These are phyloP conservation scores for Lachnellula willkommii DNA, from an alignment of 2,329 filamentous ascomycete genomes.

Conservation along the genomic window DNA sequence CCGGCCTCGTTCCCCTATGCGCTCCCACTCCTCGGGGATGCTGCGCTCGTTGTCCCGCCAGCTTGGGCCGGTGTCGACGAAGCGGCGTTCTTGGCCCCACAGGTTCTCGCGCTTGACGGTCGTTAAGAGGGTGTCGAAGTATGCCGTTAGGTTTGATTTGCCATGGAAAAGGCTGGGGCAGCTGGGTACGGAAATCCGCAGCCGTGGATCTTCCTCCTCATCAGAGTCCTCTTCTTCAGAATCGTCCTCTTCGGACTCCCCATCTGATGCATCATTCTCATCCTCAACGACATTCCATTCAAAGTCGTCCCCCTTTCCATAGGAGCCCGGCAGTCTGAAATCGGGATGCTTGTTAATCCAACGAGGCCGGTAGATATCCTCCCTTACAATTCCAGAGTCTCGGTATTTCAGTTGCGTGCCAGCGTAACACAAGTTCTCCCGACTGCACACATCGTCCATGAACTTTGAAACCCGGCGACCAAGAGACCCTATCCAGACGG, in stretches of 20 bases:
- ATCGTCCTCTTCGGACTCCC: background rate
- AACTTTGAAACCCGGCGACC: background rate
- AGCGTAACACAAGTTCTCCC: background rate
- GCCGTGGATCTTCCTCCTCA: background rate
- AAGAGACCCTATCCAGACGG: background rate
- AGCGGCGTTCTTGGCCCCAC: too few relatives aligned
- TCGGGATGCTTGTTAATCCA: background rate
- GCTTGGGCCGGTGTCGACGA: too few relatives aligned
- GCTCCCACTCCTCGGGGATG: too few relatives aligned
- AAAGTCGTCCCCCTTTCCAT: background rate
- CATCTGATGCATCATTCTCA: background rate
- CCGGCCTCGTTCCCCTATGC: too few relatives aligned
- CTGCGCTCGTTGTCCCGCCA: too few relatives aligned
- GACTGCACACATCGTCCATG: background rate
- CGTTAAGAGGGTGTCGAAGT: too few relatives aligned
- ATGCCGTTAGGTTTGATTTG: background rate
- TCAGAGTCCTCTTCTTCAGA: too few relatives aligned
- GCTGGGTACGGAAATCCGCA: background rate
- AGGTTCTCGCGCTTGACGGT: too few relatives aligned
- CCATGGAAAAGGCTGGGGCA: background rate
- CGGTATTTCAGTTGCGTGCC: background rate
- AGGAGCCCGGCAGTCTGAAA: background rate
- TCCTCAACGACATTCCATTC: background rate
- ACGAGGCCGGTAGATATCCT: background rate
- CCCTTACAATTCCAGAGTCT: background rate